Base-by-base conservation (phyloP, 176 grass and related monocot genomes). In the Chloris gayana region DNA sequence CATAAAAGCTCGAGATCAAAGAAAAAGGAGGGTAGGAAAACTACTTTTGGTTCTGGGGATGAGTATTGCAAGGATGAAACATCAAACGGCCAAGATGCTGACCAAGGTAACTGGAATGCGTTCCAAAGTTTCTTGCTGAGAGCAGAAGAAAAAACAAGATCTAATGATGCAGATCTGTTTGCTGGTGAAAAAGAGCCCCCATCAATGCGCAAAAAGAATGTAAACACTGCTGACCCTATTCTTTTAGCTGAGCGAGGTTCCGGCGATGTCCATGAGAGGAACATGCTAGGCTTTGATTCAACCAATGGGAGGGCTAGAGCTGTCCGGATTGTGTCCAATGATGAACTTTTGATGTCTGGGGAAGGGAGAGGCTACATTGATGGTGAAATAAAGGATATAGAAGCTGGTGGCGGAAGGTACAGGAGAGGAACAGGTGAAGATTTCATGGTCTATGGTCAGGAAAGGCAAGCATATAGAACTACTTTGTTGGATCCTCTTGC, bases 121-220 rank as follows among this genome's bases (percentile, higher is more conserved):
- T 99, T 99, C 80, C 97, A 99, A 84, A 93, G 72, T 82, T 95
- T 96, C 78, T 87, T 99, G 45, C 29, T 99, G 39, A 91, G 82
- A 82, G 85, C 88, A 57, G 97, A 99, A 87, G 97, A 99, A 44
- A 95, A 93, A 51, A 77, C 86, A 70, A 91, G 63, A 67, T 64
- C 75, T 62, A 85, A 53, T 80, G 93, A 96, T 18, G 56, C 22
- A 58, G 91, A 95, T 32, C 49, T 96, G 39, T 99, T 93, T 86
- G 66, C 90, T 64, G 64, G 80, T 74, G 97, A 95, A 75, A 95
- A 88, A 82, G 85, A 86, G 11, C 67, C 78, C 26, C 68, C 79
- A 44, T 51, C 62, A 51, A 79, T 80, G 50, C 89, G 76, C 46
- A 96, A 88, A 69, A 83, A 93, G 62, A 88, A 76, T 70, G 72